Conservation (phyloP, 1,139 yeast genomes). For the Yarrowia galli region DNA sequence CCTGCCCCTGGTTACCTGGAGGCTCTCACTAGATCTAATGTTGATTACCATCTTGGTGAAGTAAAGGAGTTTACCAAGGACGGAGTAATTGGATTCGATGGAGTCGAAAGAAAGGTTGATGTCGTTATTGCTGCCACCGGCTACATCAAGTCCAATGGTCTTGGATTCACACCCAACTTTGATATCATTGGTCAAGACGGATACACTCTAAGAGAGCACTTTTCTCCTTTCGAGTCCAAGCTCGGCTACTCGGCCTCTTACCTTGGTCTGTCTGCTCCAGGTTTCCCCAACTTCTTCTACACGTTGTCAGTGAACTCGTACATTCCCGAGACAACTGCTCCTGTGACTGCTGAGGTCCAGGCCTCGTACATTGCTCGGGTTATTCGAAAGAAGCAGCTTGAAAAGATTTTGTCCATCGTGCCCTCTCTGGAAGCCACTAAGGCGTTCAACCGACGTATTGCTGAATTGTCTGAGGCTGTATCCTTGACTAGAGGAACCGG, state of each 20-base stretch:
- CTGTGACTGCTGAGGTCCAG: slow-evolving; percentile 43
- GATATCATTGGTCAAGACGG: slow-evolving; percentile 43
- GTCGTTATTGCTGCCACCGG: slow-evolving; percentile 46
- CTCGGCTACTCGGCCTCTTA: slow-evolving; percentile 43
- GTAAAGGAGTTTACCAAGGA: slow-evolving; percentile 41
- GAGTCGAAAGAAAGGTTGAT: slow-evolving; percentile 43
- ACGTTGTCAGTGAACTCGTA: slow-evolving; percentile 44
- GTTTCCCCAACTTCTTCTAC: slow-evolving; percentile 45
- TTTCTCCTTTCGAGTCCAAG: slow-evolving; percentile 39
- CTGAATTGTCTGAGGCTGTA: slow-evolving; percentile 42
- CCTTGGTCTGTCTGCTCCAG: slow-evolving; percentile 45
- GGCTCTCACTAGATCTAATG: slow-evolving; percentile 45
- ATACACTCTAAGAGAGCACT: slow-evolving; percentile 14
- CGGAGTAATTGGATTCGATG: slow-evolving; percentile 44
- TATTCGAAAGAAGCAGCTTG: slow-evolving; percentile 43
- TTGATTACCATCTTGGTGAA: slow-evolving; percentile 42
- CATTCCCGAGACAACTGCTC: slow-evolving; percentile 44
- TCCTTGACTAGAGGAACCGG: slow-evolving; percentile 44
- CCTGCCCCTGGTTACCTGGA: slow-evolving; percentile 46
- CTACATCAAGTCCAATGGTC: slow-evolving; percentile 41
- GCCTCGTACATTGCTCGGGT: slow-evolving; percentile 43
- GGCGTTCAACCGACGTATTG: slow-evolving; percentile 42
- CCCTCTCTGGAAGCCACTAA: slow-evolving; percentile 43
- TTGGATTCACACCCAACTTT: slow-evolving; percentile 43
- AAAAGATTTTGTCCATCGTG: slow-evolving; percentile 43